Evolutionary conservation across 441 rosid genomes (phyloP), one percentile per base, ranked within the genome.

Genomic region (Viola pubescens): DNA sequence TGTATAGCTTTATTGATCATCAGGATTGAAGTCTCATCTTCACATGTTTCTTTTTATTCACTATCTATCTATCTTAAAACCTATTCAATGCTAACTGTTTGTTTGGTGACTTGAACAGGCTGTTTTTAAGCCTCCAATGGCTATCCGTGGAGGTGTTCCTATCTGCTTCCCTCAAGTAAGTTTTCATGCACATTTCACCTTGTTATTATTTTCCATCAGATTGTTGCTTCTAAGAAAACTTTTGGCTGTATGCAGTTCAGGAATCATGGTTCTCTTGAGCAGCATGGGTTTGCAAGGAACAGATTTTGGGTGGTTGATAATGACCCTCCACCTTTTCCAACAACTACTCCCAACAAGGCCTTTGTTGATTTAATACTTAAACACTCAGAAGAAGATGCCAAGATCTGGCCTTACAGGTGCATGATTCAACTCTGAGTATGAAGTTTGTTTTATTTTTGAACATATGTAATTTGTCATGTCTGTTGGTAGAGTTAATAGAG

Each of bases 101-200:
- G 37, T 46, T 1, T 16, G 14, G 13, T 59, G 43, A 14, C 12
- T 48, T 55, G 14, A 64, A 46, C 63, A 91, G 98, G 94, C 97
- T 41, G 70, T 74, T 60, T 84, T 73, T 45, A 85, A 66, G 61
- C 98, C 95, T 68, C 91, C 97, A 9, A 69, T 80, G 64, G 78
- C 91, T 0, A 84, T 89, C 8, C 74, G 97, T 67, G 98, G 98
- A 63, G 98, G 98, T 46, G 87, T 92, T 61, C 95, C 95, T 7
- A 81, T 92, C 41, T 87, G 97, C 68, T 92, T 87, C 63, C 98
- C 95, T n/a, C 97, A 92, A 88, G 97, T 89, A 79, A 58, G 64
- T 64, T 43, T 9, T 48, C 38, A 16, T 26, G 16, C 70, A 48
- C 53, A 40, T 34, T 48, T 48, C 39, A 47, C 16, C 39, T 59